A percentile compares a stretch with the other conserved stretches of the same genome.
Evolutionary conservation across 2,329 filamentous ascomycete genomes (phyloP).

Genomic region (Aspergillus sp.): DNA sequence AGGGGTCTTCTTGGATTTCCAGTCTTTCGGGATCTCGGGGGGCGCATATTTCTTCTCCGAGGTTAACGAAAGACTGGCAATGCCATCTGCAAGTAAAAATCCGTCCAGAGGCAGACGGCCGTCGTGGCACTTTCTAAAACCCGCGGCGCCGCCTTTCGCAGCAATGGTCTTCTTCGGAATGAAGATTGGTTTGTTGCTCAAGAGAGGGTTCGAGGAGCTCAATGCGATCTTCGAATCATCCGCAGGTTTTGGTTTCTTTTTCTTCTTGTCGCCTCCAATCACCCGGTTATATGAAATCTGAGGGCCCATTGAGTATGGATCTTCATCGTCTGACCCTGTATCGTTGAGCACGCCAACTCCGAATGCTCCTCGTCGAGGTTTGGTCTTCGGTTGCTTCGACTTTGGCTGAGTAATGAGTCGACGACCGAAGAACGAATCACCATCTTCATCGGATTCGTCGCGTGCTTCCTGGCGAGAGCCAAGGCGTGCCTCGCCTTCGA

Average conservation of each 20-base stretch:
- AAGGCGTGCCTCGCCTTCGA: conserved; percentile 46
- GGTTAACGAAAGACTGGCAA: conserved; percentile 53
- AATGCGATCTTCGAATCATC: conserved; percentile 44
- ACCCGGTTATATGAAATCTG: conserved; percentile 84
- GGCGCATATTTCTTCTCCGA: conserved; percentile 52
- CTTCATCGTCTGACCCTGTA: conserved; percentile 91
- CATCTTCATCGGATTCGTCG: conserved; percentile 31
- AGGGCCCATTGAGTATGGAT: conserved; percentile 89
- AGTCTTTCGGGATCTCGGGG: conserved; percentile 58
- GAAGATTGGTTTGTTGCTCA: conserved; percentile 73
- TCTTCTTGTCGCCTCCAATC: conserved; percentile 81
- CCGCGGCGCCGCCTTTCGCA: conserved; percentile 48
- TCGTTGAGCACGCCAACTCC: conserved; percentile 91
- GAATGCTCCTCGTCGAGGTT: conserved; percentile 68
- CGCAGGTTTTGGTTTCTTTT: conserved; percentile 59
- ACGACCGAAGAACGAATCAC: conserved; percentile 43
- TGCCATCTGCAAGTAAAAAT: conserved; percentile 70
- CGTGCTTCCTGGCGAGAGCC: conserved; percentile 21
- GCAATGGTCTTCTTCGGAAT: conserved; percentile 66
- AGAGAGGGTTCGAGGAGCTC: conserved; percentile 64
- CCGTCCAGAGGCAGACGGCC: conserved; percentile 78
- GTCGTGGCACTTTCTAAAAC: conserved; percentile 76
- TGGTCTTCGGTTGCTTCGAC: conserved; percentile 55
- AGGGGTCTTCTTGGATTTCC: conserved; percentile 67
- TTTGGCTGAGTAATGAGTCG: conserved; percentile 39